Evolutionary conservation across 2,329 filamentous ascomycete species (phyloP).

Genomic region (Rachicladosporium sp.): DNA sequence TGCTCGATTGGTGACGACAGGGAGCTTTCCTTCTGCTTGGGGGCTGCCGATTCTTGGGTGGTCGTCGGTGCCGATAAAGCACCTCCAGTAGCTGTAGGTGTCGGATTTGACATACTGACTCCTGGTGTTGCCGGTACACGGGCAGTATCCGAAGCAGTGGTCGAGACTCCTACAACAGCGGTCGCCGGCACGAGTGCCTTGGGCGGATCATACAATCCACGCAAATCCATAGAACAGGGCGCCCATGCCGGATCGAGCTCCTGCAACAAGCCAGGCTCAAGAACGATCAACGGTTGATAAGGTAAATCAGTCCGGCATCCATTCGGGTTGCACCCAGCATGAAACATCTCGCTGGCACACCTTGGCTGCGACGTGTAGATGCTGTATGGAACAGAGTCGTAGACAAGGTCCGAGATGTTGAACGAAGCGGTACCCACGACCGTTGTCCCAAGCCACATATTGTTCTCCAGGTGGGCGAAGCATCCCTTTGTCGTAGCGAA

Average conservation of each 20-base stretch:
- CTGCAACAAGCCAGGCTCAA: not conserved
- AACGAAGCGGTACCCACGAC: not conserved
- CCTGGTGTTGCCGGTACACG: too few relatives aligned
- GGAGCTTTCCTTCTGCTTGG: too few relatives aligned
- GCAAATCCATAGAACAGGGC: not conserved
- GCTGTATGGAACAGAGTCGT: not conserved
- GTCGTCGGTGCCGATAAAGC: too few relatives aligned
- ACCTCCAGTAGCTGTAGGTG: too few relatives aligned
- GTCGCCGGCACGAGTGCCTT: not conserved
- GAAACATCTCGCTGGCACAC: not conserved
- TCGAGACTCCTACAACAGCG: not conserved
- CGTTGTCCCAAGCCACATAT: not conserved
- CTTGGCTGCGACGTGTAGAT: constrained; percentile 2
- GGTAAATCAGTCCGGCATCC: not conserved
- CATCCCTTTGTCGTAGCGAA: not conserved
- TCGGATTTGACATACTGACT: too few relatives aligned
- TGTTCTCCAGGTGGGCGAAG: not conserved
- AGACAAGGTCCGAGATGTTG: constrained; percentile 1
- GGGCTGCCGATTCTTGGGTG: too few relatives aligned
- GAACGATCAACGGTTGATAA: not conserved
- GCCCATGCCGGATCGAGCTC: constrained; percentile 1
- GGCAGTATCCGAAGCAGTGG: too few relatives aligned
- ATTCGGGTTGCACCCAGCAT: not conserved
- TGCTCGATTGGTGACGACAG: too few relatives aligned
- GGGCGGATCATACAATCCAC: constrained; percentile 1